Base-by-base conservation (phyloP, 2,329 filamentous ascomycete species). In the Xylariaceae sp. region DNA sequence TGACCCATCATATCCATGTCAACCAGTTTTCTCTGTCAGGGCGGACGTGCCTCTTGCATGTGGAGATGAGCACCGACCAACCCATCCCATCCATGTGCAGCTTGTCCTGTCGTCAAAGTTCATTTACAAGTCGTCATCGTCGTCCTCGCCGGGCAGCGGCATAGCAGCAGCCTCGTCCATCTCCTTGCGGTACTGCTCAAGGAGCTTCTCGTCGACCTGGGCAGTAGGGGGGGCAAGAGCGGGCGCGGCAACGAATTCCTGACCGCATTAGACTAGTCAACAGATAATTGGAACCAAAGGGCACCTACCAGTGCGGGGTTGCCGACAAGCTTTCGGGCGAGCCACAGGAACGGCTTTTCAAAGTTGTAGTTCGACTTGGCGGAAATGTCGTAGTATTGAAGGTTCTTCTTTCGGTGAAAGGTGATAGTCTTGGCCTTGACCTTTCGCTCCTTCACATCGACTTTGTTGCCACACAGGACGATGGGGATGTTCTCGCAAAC, bases 341-440 rank as follows among this genome's bases (percentile, higher is more conserved):
- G 89, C 95, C 95, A 98, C 71, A 98, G 89, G 91, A 99, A 98
- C 64, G 93, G 93, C 88, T 98, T 99, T 89, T 98, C 93, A 79
- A 98, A 98, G 88, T 98, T 98, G 84, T 99, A 98, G 86, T 98
- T 98, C 74, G 93, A 97, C 85, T 98, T 99, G 80, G 95, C 95
- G 42, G 92, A 97, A 77, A 98, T 98, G 71, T 98, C 95, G 86
- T 99, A 99, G 87, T 98, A 99, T 82, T 99, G 95, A 50, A 99
- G 89, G 82, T 98, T 99, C 89, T 99, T 99, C 91, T 99, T 99
- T 81, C 95, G 91, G 87, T 99, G 95, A 90, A 99, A 99, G 67
- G 95, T 99, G 81, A 99, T 99, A 76, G 93, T 96, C 91, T 99
- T 99, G 75, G 95, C 95, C 89, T 99, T 99, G 76, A 99, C 95